Evolutionary conservation across 306 rosid genomes (phyloP), one percentile per base, ranked within the genome.

Genomic region (Begonia masoniana): DNA sequence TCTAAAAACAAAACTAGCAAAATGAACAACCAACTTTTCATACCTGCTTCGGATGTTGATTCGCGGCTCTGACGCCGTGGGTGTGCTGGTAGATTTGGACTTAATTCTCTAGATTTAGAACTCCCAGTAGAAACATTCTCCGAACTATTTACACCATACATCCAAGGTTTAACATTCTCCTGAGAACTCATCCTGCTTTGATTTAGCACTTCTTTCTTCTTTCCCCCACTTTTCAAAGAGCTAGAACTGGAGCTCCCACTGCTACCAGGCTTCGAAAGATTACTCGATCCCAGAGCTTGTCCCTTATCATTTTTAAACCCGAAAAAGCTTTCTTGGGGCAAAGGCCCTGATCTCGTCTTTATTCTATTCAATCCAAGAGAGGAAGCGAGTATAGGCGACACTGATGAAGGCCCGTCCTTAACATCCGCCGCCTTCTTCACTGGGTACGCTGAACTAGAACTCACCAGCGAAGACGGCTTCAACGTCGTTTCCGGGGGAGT

Each of bases 281-380:
- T 83, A 43, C 96, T 85, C 1, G 76, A 76, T 4, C 84, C 95
- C 2, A 78, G 69, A 0, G 68, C 54, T 45, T 76, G 53, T 39
- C 75, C 85, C 53, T 81, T 83, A 16, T 86, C 96, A 10, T 73
- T 73, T 53, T 88, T 71, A 53, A 85, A 78, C 19, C 95, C 94
- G n/a, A 81, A 73, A 55, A 91, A 91, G 68, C 96, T 91, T 78
- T 91, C 99, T 78, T 86, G 96, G 9, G 99, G 99, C 67, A 91
- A 66, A 57, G 99, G 99, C 41, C 99, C 99, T 65, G 99, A 91
- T 81, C 94, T 76, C 50, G 99, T 91, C 88, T 91, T 91, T 45
- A 91, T 91, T 73, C 77, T 74, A 60, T 91, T 91, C 78, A 91
- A 56, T 36, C 96, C 94, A 0, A 86, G 79, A 19, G 99, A 91